These are phyloP conservation scores for Exophiala phaeomuriformis DNA, from an alignment of 2,329 filamentous ascomycete species.

Conservation along the genomic window DNA sequence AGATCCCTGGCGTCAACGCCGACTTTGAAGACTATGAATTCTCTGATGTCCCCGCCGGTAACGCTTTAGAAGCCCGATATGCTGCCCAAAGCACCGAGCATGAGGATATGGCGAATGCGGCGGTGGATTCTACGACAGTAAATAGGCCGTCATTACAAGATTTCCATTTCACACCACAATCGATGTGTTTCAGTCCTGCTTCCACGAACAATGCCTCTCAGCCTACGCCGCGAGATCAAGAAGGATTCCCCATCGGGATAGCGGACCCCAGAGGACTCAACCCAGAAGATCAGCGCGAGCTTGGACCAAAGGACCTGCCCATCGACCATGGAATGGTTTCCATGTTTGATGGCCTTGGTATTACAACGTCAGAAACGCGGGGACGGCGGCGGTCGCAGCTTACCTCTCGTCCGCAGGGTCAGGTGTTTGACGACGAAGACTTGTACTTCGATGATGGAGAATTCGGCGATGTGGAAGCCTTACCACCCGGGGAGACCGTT, in stretches of 20 bases:
- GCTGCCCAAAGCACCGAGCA: conserved; percentile 2
- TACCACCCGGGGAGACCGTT: conserved; percentile 32
- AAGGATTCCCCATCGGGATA: conserved; percentile 25
- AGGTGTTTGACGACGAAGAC: conserved; percentile 34
- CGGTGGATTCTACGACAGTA: conserved; percentile 29
- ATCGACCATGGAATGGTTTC: conserved; percentile 9
- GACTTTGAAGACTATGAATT: conserved; percentile 41
- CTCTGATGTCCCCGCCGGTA: conserved; percentile 28
- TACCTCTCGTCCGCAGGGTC: conserved; percentile 11
- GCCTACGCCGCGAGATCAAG: conserved; percentile 27
- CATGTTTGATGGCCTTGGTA: conserved; percentile 23
- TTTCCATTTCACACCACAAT: conserved; percentile 28
- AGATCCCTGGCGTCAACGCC: conserved; percentile 43
- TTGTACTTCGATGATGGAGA: conserved; percentile 43
- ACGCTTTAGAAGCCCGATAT: conserved; percentile 16
- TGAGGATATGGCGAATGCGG: neutral
- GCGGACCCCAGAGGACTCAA: conserved; percentile 20
- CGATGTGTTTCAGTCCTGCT: conserved; percentile 27
- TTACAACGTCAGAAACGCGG: conserved; percentile 14
- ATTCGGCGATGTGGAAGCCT: conserved; percentile 18
- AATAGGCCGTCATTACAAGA: conserved; percentile 19
- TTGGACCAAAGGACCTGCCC: conserved; percentile 1
- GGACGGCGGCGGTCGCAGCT: conserved; percentile 5
- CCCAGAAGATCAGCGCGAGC: neutral
- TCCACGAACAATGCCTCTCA: conserved; percentile 27